Evolutionary conservation across 2,329 filamentous ascomycete genomes (phyloP), one percentile per base, ranked within the genome.

Genomic region (Sarocladium brachiariae): DNA sequence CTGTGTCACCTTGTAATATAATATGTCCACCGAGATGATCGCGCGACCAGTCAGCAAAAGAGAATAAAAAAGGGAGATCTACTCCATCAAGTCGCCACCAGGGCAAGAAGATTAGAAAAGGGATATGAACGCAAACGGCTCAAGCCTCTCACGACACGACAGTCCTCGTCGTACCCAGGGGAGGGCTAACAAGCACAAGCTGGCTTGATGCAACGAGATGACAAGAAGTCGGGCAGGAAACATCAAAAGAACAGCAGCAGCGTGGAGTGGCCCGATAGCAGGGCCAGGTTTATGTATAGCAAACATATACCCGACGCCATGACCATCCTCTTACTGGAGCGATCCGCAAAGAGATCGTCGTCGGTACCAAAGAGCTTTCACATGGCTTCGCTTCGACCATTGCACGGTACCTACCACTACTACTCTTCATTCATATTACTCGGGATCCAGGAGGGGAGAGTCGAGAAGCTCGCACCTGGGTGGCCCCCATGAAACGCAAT

Each of bases 321-420:
- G 43, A 47, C 24, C 43, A 9, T 31, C n/a, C 7, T 13, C 16
- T 19, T 4, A 47, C 16, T 31, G 43, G 43, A n/a, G 27, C 25
- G 43, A 47, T 47, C 43, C 11, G 19, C 43, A 23, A 33, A 18
- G 27, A 30, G 43, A 47, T 47, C 43, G 24, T 47, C 43, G n/a
- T 47, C 43, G 43, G 43, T 47, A 47, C 43, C 43, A 47, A 25
- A 47, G 43, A 47, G 11, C 27, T 30, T 9, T 47, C n/a, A n/a
- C n/a, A n/a, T n/a, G n/a, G n/a, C n/a, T n/a, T n/a, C n/a, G n/a
- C n/a, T n/a, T n/a, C n/a, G n/a, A n/a, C n/a, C n/a, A n/a, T n/a
- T n/a, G n/a, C n/a, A n/a, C n/a, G n/a, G n/a, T n/a, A n/a, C n/a
- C n/a, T n/a, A n/a, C n/a, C n/a, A n/a, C n/a, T n/a, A n/a, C n/a